Percentiles rank a stretch among this genome's conserved stretches.
Conservation (phyloP, 2,329 filamentous ascomycete species). For the Waltergamsia citrina region DNA sequence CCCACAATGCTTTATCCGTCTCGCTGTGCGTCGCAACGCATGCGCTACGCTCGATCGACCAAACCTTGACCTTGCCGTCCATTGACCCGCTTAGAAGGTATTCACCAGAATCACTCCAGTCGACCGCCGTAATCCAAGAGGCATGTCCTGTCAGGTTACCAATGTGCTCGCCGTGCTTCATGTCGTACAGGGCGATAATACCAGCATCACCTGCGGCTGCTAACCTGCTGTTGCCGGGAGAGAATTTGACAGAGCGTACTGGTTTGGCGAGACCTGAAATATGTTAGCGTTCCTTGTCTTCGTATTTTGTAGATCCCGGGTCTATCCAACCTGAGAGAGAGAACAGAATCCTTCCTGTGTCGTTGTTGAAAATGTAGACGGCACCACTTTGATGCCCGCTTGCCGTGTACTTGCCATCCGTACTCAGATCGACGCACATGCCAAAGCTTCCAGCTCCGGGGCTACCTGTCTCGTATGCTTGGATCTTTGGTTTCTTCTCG, state of each 20-base stretch:
- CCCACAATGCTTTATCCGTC: conserved; percentile 77
- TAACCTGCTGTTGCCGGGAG: conserved; percentile 71
- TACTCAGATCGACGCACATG: conserved; percentile 71
- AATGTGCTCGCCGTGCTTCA: conserved; percentile 84
- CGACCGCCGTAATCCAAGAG: conserved; percentile 82
- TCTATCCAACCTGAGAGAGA: conserved; percentile 80
- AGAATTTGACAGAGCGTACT: conserved; percentile 79
- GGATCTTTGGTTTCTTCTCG: conserved; percentile 52
- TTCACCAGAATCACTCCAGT: conserved; percentile 91
- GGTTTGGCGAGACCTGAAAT: conserved; percentile 69
- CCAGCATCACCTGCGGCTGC: conserved; percentile 85
- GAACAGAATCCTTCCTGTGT: conserved; percentile 75
- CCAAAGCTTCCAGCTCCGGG: conserved; percentile 78
- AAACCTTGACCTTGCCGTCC: conserved; percentile 92
- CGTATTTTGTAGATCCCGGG: too few species aligned
- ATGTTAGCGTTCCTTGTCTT: conserved; percentile 6
- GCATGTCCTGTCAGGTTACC: conserved; percentile 71
- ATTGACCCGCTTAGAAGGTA: conserved; percentile 81
- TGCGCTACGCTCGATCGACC: conserved; percentile 73
- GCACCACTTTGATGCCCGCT: conserved; percentile 89
- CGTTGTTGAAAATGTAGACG: conserved; percentile 92
- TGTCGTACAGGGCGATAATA: conserved; percentile 87
- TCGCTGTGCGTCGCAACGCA: conserved; percentile 94
- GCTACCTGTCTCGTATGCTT: conserved; percentile 71
- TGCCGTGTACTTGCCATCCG: conserved; percentile 76